These are phyloP conservation scores for Phytophthora pini DNA, from an alignment of 352 stramenopile genomes.

Conservation along the genomic window DNA sequence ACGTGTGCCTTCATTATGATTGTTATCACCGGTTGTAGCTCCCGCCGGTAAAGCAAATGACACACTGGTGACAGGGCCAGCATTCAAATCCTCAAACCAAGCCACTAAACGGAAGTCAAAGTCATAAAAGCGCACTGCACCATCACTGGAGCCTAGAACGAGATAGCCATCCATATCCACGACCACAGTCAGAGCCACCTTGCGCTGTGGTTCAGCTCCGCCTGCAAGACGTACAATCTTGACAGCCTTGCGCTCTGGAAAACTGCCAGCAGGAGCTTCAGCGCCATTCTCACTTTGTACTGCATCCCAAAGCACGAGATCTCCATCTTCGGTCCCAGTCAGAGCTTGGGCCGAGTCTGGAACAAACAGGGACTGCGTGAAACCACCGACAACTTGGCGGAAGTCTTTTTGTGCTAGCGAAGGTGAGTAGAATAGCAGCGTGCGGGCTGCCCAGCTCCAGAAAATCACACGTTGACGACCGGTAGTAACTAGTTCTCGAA, in stretches of 20 bases:
- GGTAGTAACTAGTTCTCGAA: slow-evolving; percentile 90
- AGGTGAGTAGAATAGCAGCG: slow-evolving; percentile 84
- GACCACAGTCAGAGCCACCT: slow-evolving; percentile 62
- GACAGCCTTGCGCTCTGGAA: slow-evolving; percentile 77
- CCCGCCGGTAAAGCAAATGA: slow-evolving; percentile 68
- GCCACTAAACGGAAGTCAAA: slow-evolving; percentile 92
- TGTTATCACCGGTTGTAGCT: slow-evolving; percentile 31
- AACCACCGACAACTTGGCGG: slow-evolving; percentile 79
- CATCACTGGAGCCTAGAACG: slow-evolving; percentile 90
- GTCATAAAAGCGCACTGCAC: slow-evolving; percentile 93
- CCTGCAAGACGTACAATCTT: slow-evolving; percentile 84
- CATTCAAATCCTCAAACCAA: slow-evolving; percentile 95
- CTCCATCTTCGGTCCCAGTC: slow-evolving; percentile 86
- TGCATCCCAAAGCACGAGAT: slow-evolving; percentile 90
- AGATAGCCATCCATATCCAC: slow-evolving; percentile 91
- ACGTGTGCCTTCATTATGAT: slow-evolving; percentile 8
- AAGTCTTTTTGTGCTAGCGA: slow-evolving; percentile 87
- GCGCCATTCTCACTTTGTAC: slow-evolving; percentile 37
- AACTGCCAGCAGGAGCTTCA: slow-evolving; percentile 30
- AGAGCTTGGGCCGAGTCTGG: slow-evolving; percentile 85
- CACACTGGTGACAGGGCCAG: slow-evolving; percentile 87
- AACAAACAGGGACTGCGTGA: slow-evolving; percentile 90
- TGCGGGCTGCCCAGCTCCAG: slow-evolving; percentile 88
- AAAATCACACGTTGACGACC: slow-evolving; percentile 88
- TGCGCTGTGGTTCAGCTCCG: slow-evolving; percentile 54